Evolutionary conservation across 2,329 filamentous ascomycete species (phyloP).

Genomic region (Neofusicoccum sp.): DNA sequence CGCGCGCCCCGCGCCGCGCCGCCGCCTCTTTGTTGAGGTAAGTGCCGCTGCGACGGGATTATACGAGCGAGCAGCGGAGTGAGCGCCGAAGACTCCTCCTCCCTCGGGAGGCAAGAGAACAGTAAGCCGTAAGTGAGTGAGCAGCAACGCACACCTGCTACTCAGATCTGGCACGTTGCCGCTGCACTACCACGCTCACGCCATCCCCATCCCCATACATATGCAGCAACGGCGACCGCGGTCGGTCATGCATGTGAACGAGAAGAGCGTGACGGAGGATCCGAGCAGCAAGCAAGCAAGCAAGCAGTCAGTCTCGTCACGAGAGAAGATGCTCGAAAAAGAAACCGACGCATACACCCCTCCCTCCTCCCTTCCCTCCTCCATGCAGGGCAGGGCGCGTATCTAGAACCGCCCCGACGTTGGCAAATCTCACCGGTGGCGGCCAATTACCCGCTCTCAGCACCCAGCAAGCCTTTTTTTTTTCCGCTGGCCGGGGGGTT

Average conservation of each 20-base stretch:
- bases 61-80: background rate
- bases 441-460: background rate
- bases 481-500: background rate
- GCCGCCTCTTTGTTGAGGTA: background rate
- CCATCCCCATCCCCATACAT: background rate
- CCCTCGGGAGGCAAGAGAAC: background rate
- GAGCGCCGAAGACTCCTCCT: background rate
- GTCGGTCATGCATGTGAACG: constrained; percentile 5
- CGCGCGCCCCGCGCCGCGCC: too few species aligned
- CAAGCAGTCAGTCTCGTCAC: background rate
- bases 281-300: background rate
- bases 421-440: background rate
- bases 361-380: background rate
- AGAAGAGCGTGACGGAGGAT: too few species aligned
- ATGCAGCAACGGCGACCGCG: background rate
- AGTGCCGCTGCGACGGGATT: background rate
- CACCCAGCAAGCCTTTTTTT: background rate
- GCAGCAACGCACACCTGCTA: background rate
- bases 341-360: background rate
- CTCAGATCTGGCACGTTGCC: background rate
- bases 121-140: background rate
- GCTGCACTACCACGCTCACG: constrained; percentile 6
- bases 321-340: background rate
- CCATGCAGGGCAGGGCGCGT: background rate
- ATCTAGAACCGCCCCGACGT: background rate